Conservation (phyloP, 2,329 filamentous ascomycete genomes). For the Emmonsiellopsis sp. region DNA sequence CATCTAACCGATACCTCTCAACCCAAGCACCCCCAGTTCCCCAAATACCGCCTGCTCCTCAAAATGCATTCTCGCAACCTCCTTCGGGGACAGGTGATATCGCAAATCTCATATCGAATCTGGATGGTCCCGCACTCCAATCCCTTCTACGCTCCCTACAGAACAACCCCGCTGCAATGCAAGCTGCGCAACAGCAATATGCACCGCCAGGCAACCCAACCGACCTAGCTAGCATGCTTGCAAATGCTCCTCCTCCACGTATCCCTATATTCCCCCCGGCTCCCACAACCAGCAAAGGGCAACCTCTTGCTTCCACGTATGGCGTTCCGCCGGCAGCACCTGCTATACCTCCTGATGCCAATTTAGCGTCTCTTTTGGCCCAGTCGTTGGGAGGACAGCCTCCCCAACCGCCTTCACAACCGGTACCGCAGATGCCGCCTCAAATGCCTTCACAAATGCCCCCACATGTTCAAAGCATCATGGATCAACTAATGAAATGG, state of each 20-base stretch:
- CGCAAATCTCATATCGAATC: slow-evolving; percentile 55
- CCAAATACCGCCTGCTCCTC: slow-evolving; percentile 18
- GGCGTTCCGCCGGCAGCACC: slow-evolving; percentile 18
- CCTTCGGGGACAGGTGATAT: slow-evolving; percentile 43
- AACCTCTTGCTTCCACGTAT: background rate
- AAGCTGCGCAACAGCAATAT: slow-evolving; percentile 22
- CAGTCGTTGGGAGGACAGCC: slow-evolving; percentile 27
- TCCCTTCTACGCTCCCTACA: slow-evolving; percentile 57
- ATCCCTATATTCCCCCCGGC: slow-evolving; percentile 2
- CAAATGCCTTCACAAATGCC: slow-evolving; percentile 10
- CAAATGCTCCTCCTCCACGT: slow-evolving; percentile 6
- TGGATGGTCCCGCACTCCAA: slow-evolving; percentile 64
- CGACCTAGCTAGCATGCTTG: slow-evolving; percentile 20
- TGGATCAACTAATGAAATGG: slow-evolving; percentile 40
- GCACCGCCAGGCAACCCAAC: slow-evolving; percentile 5
- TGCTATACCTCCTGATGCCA: slow-evolving; percentile 25
- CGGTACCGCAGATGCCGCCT: background rate
- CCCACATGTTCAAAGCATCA: slow-evolving; percentile 39
- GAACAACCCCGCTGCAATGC: slow-evolving; percentile 30
- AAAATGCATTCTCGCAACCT: slow-evolving; percentile 10
- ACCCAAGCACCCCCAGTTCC: slow-evolving; percentile 31
- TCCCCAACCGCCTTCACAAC: background rate
- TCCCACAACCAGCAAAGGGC: background rate
- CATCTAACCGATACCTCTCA: slow-evolving; percentile 26
- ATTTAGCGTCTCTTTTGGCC: slow-evolving; percentile 29